A percentile compares a stretch with the other conserved stretches of the same genome.
phyloP scores from a whole-genome alignment of 768 basidiomycete genomes.

The Pleurotus sapidus region DNA sequence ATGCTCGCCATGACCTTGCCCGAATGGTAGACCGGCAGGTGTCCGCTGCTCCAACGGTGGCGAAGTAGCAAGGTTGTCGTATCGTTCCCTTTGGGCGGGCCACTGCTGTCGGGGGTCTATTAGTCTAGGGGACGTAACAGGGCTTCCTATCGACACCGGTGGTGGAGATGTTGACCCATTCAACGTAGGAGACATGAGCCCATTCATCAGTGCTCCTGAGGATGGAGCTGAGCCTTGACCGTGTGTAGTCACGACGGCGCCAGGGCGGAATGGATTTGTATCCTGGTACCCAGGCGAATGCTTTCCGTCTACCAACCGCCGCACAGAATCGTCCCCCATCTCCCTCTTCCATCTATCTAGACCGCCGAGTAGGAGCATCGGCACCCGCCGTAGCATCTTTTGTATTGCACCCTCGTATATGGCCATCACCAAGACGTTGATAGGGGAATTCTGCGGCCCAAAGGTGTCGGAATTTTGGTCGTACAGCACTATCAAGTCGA shows the following conservation, averaged over 20 bases:
- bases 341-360: slow-evolving; percentile 75
- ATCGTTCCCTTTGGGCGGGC: neutral
- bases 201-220: neutral
- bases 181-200: neutral
- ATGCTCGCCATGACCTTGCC: slow-evolving; percentile 16
- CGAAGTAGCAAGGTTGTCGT: neutral
- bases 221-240: no score
- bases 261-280: slow-evolving; percentile 15
- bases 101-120: neutral
- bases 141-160: neutral
- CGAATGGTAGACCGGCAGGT: slow-evolving; percentile 7
- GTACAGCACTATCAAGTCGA: slow-evolving; percentile 85
- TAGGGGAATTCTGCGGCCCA: slow-evolving; percentile 43
- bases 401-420: slow-evolving; percentile 75
- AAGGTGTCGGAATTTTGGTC: slow-evolving; percentile 62
- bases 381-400: slow-evolving; percentile 69
- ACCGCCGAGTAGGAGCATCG: slow-evolving; percentile 84
- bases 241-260: no score
- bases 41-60: slow-evolving; percentile 1
- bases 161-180: neutral
- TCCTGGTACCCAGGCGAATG: slow-evolving; percentile 20
- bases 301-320: slow-evolving; percentile 14
- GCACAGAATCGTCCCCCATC: slow-evolving; percentile 41
- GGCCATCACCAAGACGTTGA: slow-evolving; percentile 59
- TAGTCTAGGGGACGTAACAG: no score